These are phyloP conservation scores for Bruguiera hainesii DNA, from an alignment of 441 rosid species.

Conservation along the genomic window DNA sequence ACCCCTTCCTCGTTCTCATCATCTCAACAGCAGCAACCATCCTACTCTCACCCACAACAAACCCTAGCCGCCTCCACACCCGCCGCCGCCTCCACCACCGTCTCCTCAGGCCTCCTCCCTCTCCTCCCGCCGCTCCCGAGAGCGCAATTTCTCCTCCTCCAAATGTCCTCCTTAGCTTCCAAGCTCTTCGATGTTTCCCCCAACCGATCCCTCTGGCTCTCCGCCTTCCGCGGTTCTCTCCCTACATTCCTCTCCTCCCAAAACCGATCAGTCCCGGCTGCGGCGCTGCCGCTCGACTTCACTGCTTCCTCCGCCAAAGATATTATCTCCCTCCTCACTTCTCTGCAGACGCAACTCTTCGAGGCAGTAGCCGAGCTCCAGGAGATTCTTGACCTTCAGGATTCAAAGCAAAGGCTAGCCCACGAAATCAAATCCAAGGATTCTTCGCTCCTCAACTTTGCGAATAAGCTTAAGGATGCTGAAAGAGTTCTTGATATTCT, in stretches of 20 bases:
- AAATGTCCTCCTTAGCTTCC: slow-evolving; percentile 69
- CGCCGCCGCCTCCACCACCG: slow-evolving; percentile 32
- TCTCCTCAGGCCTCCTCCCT: slow-evolving; percentile 67
- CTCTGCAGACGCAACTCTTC: slow-evolving; percentile 82
- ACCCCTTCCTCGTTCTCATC: slow-evolving; percentile 59
- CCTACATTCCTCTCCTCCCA: slow-evolving; percentile 71
- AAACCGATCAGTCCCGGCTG: slow-evolving; percentile 36
- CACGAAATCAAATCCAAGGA: slow-evolving; percentile 60
- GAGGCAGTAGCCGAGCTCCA: slow-evolving; percentile 88
- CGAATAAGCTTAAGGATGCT: slow-evolving; percentile 70
- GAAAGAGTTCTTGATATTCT: slow-evolving; percentile 77
- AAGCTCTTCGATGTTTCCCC: slow-evolving; percentile 75
- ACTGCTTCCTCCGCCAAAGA: slow-evolving; percentile 62
- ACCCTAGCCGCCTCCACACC: slow-evolving; percentile 25
- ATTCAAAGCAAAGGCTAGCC: slow-evolving; percentile 56
- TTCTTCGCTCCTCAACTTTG: slow-evolving; percentile 55
- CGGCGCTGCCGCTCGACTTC: slow-evolving; percentile 49
- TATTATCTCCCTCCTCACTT: slow-evolving; percentile 51
- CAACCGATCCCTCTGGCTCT: slow-evolving; percentile 66
- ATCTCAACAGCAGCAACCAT: slow-evolving; percentile 23
- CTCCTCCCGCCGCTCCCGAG: slow-evolving; percentile 85
- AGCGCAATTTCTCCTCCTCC: slow-evolving; percentile 83
- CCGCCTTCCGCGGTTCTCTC: slow-evolving; percentile 63
- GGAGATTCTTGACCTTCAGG: slow-evolving; percentile 88
- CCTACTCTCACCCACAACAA: slow-evolving; percentile 12